These are phyloP conservation scores for Candida sanyaensis DNA, from an alignment of 1,139 yeast species.

Conservation along the genomic window DNA sequence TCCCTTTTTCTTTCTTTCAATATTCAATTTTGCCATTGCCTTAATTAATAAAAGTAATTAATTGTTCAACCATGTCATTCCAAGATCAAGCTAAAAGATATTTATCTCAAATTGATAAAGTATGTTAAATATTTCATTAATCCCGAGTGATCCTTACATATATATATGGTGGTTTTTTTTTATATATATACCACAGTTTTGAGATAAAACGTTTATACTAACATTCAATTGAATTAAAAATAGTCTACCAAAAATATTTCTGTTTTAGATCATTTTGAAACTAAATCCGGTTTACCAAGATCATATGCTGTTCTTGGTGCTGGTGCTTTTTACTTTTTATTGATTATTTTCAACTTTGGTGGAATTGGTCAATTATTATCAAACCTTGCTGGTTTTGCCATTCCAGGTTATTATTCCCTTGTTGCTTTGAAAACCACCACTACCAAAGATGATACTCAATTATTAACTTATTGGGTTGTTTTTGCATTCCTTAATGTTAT, in stretches of 20 bases:
- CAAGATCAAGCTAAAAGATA: conserved; percentile 28
- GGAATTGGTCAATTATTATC: conserved; percentile 93
- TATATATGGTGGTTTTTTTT: no score
- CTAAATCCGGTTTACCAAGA: conserved; percentile 78
- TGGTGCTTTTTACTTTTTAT: conserved; percentile 64
- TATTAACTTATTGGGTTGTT: conserved; percentile 95
- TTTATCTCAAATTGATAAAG: conserved; percentile 31
- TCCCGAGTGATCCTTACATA: background rate
- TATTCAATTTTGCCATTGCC: conserved; percentile 1
- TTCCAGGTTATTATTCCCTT: conserved; percentile 90
- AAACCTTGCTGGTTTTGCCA: conserved; percentile 85
- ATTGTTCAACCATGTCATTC: conserved; percentile 23
- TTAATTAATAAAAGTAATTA: background rate
- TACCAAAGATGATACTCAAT: conserved; percentile 77
- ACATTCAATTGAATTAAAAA: background rate
- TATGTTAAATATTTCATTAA: conserved; percentile 20
- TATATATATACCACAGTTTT: no score
- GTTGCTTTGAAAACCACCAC: conserved; percentile 75
- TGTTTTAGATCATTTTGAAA: conserved; percentile 58
- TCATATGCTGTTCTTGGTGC: conserved; percentile 77
- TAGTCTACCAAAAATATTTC: conserved; percentile 32
- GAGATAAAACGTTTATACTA: no score
- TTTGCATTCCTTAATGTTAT: conserved; percentile 86
- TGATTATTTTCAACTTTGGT: conserved; percentile 86
- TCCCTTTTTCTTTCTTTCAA: background rate